Evolutionary conservation across 2,329 filamentous ascomycete genomes (phyloP).

Genomic region (Curvularia sp.): DNA sequence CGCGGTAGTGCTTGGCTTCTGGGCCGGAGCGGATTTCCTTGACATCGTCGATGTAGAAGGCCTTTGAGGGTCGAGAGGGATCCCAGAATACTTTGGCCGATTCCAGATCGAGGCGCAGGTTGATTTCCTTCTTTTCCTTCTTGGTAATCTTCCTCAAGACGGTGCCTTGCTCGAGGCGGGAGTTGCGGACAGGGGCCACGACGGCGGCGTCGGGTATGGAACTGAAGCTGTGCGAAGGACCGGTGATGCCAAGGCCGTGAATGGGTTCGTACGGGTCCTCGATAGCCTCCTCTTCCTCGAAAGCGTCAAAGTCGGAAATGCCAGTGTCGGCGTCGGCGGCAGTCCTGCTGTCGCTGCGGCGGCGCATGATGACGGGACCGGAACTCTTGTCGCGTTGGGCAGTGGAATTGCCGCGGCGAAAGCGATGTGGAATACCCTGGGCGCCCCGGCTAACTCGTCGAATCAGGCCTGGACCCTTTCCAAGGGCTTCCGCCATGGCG

Average conservation of each 20-base stretch:
- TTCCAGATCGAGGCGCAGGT: slow-evolving; percentile 80
- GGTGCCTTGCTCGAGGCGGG: slow-evolving; percentile 79
- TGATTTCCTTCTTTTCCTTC: slow-evolving; percentile 76
- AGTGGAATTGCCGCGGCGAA: slow-evolving; percentile 79
- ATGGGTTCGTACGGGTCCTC: slow-evolving; percentile 54
- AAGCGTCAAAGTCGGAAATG: slow-evolving; percentile 58
- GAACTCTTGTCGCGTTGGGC: slow-evolving; percentile 82
- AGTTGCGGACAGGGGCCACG: slow-evolving; percentile 76
- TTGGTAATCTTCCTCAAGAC: slow-evolving; percentile 83
- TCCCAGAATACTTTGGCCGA: slow-evolving; percentile 91
- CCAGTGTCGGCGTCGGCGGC: slow-evolving; percentile 60
- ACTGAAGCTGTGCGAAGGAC: slow-evolving; percentile 38
- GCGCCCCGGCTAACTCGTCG: slow-evolving; percentile 85
- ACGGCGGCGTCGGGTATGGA: slow-evolving; percentile 53
- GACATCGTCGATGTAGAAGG: slow-evolving; percentile 94
- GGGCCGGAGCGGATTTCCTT: slow-evolving; percentile 84
- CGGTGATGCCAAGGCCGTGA: slow-evolving; percentile 54
- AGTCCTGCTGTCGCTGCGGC: slow-evolving; percentile 88
- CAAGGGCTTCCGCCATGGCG: slow-evolving; percentile 69
- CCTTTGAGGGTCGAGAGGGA: slow-evolving; percentile 76
- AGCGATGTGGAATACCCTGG: slow-evolving; percentile 70
- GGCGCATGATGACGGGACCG: slow-evolving; percentile 84
- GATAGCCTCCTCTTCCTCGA: slow-evolving; percentile 60
- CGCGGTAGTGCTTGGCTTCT: slow-evolving; percentile 86
- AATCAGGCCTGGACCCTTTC: slow-evolving; percentile 73